These are phyloP conservation scores for Lasiosphaeria miniovina DNA, from an alignment of 495 filamentous ascomycete species.

Conservation along the genomic window DNA sequence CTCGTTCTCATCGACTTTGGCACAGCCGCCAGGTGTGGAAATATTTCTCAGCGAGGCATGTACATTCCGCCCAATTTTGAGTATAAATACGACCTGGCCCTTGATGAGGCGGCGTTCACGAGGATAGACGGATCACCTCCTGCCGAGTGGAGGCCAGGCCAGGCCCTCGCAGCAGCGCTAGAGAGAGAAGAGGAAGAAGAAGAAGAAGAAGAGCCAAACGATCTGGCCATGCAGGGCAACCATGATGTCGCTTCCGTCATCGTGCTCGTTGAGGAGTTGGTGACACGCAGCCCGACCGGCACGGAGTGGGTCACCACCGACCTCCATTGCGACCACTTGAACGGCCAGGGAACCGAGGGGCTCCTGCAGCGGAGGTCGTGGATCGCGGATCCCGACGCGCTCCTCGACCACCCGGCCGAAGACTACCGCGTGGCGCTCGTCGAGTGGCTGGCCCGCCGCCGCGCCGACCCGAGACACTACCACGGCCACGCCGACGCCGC, in stretches of 20 bases:
- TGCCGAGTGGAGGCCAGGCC: no score
- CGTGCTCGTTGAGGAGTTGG: no score
- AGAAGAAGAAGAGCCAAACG: no score
- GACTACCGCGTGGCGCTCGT: background rate
- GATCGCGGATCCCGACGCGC: conserved; percentile 3
- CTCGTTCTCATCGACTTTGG: conserved; percentile 10
- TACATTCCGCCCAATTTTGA: background rate
- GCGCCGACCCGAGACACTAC: conserved; percentile 1
- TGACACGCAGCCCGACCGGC: background rate
- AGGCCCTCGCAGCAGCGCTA: no score
- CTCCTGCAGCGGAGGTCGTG: background rate
- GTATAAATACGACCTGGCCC: background rate
- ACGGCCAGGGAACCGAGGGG: no score
- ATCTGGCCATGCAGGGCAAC: no score
- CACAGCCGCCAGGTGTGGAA: background rate
- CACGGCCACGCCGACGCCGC: background rate
- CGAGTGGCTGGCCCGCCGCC: conserved; percentile 5
- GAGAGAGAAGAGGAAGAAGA: no score
- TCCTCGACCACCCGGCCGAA: conserved; percentile 9
- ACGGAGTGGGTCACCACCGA: background rate
- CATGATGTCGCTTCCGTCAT: no score
- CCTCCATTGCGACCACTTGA: background rate
- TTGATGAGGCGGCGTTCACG: background rate
- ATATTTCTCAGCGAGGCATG: background rate
- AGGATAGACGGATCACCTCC: no score